These are phyloP conservation scores for Yueomyces sinensis DNA, from an alignment of 805 yeast species.

Conservation along the genomic window DNA sequence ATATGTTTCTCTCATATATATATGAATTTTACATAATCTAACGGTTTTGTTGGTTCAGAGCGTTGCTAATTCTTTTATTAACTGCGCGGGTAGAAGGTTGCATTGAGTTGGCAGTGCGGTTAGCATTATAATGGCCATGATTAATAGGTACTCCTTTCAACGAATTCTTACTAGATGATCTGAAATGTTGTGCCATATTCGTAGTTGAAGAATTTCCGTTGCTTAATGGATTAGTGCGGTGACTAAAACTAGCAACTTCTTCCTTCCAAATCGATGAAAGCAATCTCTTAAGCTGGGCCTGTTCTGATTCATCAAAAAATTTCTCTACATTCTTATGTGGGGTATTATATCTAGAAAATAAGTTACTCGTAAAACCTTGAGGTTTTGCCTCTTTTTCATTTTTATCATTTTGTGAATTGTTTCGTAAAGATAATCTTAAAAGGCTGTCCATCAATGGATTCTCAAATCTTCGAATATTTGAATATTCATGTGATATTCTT, in stretches of 20 bases:
- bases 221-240: slow-evolving; percentile 13
- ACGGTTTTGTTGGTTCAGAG: neutral
- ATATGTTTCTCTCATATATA: no score
- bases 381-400: neutral
- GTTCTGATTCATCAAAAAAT: slow-evolving; percentile 9
- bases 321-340: slow-evolving; percentile 6
- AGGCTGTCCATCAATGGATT: slow-evolving; percentile 62
- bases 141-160: no score
- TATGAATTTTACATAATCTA: no score
- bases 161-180: no score
- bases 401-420: slow-evolving; percentile 4
- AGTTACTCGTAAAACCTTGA: neutral
- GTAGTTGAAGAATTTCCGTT: slow-evolving; percentile 5
- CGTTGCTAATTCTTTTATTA: slow-evolving; percentile 22
- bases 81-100: slow-evolving; percentile 32
- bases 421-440: slow-evolving; percentile 29
- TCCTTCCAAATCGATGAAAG: slow-evolving; percentile 20
- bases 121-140: no score
- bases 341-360: slow-evolving; percentile 1
- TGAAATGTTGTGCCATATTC: slow-evolving; percentile 3
- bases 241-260: slow-evolving; percentile 15
- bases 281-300: slow-evolving; percentile 14
- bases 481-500: slow-evolving; percentile 59
- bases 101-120: no score
- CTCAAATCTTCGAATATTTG: slow-evolving; percentile 50